Base-by-base conservation (phyloP, 2,329 filamentous ascomycete species). In the Sporothrix humicola region DNA sequence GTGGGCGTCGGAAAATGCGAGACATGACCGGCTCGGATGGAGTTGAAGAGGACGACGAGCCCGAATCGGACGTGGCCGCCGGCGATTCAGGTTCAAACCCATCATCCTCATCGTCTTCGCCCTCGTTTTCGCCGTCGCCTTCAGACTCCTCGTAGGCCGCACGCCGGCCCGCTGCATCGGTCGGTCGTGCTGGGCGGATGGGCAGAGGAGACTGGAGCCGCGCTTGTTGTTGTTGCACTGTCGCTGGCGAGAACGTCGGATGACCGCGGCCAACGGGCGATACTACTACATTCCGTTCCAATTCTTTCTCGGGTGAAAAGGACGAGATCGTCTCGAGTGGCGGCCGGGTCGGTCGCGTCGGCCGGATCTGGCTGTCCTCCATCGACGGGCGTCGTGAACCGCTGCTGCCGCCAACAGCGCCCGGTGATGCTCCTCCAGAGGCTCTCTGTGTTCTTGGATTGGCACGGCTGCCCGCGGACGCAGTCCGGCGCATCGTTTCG, bases 1-100 rank as follows among this genome's bases (percentile, higher is more conserved):
- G 88, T 2, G 88, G 88, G 1, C 88, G 86, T 26, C 87, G 86
- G 77, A 90, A 89, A 75, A 90, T 89, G 73, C 88, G 84, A 15
- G 87, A 90, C 77, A 89, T 86, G 3, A 85, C 87, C 0, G 87
- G 86, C 75, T 84, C 85, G 0, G 86, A 88, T 42, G 83, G 80
- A 0, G 76, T 78, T 0, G 80, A 80, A 0, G 81, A 81, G 0
- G 80, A 80, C 1, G 79, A 79, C 3, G 54, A 73, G 3, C 71
- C 72, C 5, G 73, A 80, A 73, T 79, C 79, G 4, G 81, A 85
- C 42, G 86, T 84, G 23, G 79, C 79, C 0, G 82, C 81, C 1
- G 82, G 84, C 0, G 85, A 86, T 4, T 81, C 72, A 13, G 83
- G 79, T 78, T 82, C 81, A n/a, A n/a, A 23, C 1, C 42, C 26